Conservation (phyloP, 441 rosid genomes). For the Flueggea neowawraea region DNA sequence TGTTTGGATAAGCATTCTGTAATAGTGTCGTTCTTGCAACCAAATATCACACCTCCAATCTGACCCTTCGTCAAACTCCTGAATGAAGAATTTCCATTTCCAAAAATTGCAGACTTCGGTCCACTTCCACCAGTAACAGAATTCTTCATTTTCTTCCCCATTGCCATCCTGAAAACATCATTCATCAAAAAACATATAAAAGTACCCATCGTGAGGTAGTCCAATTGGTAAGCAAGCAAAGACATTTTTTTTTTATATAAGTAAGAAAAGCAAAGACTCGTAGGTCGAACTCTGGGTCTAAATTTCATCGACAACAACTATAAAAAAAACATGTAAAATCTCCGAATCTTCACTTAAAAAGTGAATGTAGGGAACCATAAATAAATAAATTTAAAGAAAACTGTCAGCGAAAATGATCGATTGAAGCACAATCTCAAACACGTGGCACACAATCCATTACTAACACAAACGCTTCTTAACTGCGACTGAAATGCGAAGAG, state of each 20-base stretch:
- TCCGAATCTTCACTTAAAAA: no score
- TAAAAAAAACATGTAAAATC: no score
- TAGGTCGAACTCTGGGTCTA: no score
- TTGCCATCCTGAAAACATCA: constrained; percentile 33
- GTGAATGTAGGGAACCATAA: neutral
- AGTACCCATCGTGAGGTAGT: neutral
- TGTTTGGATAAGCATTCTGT: constrained; percentile 70
- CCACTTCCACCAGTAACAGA: constrained; percentile 5
- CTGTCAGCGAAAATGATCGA: no score
- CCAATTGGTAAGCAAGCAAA: no score
- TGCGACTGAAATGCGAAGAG: no score
- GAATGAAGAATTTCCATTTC: constrained; percentile 4
- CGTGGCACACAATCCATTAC: neutral
- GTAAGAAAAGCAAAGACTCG: no score
- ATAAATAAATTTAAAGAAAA: neutral
- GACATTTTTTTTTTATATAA: no score
- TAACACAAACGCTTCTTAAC: neutral
- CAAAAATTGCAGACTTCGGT: constrained; percentile 8
- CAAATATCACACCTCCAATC: constrained; percentile 88
- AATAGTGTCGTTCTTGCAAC: constrained; percentile 56
- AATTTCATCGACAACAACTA: no score
- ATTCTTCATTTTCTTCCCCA: constrained; percentile 23
- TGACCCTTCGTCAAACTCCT: constrained; percentile 57
- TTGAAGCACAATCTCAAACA: constrained; percentile 6
- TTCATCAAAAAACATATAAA: neutral